Base-by-base conservation (phyloP, 306 rosid genomes). In the Cucurbita maxima region DNA sequence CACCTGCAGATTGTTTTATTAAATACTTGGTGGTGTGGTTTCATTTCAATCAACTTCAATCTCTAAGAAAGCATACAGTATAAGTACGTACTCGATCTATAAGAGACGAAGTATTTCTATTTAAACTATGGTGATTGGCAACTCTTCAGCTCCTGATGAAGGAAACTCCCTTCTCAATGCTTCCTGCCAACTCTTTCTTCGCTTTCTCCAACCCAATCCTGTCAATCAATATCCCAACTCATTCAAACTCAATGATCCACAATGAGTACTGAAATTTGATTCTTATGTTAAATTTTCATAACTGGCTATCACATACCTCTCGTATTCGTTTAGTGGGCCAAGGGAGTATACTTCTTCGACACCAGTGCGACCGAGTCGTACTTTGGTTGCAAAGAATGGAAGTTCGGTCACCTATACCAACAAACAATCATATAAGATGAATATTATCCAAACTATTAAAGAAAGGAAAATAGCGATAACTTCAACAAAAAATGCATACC, bases 401-500 rank as follows among this genome's bases (percentile, higher is more conserved):
- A 68, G 73, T 68, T 68, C 73, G 14, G 73, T 68, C 43, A 68
- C 73, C 73, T 68, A 22, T 25, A 68, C 22, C 41, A 14, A 5
- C 41, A 8, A 5, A 12, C 57, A 68, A 48, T 13, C 37, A 11
- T 6, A 20, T 66, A 3, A 19, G 11, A 44, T 66, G 18, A 66
- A 44, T 30, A 66, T 19, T 20, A 20, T 19, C 20, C 72, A 10
- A 44, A 43, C 30, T 44, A 8, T 11, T 8, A 8, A 44, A 25
- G 25, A 44, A 44, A 12, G 19, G 38, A 12, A 43, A 43, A 43
- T 8, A 16, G 6, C 10, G 10, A 66, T 66, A 20, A 20, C 37
- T 44, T 66, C 18, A 11, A 19, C 5, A 16, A 18, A 66, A 12
- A 11, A 43, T 66, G 38, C 54, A 45, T 66, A 84, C 99, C 96